Conservation (phyloP, 2,329 filamentous ascomycete species). For the Simplicillium aogashimaense region DNA sequence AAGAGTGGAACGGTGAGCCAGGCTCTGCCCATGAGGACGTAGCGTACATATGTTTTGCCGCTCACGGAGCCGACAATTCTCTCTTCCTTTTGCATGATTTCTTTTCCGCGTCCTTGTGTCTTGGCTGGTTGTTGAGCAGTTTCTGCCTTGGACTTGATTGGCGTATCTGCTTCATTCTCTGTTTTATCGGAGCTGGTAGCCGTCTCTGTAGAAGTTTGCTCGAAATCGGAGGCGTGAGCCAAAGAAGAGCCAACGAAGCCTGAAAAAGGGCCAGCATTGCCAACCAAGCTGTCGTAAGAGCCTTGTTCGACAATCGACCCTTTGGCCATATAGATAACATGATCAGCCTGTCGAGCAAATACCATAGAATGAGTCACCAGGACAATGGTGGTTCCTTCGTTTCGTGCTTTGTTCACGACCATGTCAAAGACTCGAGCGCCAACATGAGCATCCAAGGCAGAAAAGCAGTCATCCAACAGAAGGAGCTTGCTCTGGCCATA, state of each 20-base stretch:
- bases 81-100: conserved; percentile 46
- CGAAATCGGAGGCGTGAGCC: too few species aligned
- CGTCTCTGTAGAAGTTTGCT: too few species aligned
- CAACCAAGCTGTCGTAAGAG: conserved; percentile 38
- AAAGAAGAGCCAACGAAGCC: too few species aligned
- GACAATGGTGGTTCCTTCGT: conserved; percentile 11
- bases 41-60: conserved; percentile 52
- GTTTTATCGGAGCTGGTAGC: too few species aligned
- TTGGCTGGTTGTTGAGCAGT: conserved; percentile 5
- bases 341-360: conserved; percentile 50
- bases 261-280: too few species aligned
- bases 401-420: conserved; percentile 10
- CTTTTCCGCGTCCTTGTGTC: conserved; percentile 6
- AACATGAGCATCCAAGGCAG: conserved; percentile 36
- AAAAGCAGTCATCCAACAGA: conserved; percentile 79
- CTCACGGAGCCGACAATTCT: conserved; percentile 50
- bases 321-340: conserved; percentile 59
- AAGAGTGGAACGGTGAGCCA: conserved; percentile 45
- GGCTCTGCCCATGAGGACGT: conserved; percentile 50
- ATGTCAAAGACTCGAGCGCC: conserved; percentile 9
- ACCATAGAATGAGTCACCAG: conserved; percentile 35
- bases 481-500: conserved; percentile 79
- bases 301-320: conserved; percentile 53
- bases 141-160: conserved; percentile 25
- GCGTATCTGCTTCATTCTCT: too few species aligned